These are phyloP conservation scores for Colletotrichum nymphaeae DNA, from an alignment of 2,329 filamentous ascomycete species.

Conservation along the genomic window DNA sequence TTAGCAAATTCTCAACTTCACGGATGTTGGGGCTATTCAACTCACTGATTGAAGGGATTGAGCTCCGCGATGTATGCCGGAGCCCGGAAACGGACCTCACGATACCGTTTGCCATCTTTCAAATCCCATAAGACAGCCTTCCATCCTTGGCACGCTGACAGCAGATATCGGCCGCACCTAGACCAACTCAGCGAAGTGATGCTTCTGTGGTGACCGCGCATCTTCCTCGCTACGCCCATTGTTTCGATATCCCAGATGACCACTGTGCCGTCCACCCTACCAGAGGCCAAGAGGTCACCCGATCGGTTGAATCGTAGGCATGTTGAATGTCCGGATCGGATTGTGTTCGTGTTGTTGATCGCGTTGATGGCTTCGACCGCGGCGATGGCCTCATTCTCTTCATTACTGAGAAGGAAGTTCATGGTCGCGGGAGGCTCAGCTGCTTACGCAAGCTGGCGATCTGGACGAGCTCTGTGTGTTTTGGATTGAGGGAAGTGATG, in stretches of 20 bases:
- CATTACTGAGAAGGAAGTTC: conserved; percentile 71
- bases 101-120: conserved; percentile 73
- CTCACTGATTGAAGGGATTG: conserved; percentile 89
- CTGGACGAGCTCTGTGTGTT: neutral
- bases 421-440: conserved; percentile 47
- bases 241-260: conserved; percentile 98
- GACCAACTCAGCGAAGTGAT: conserved; percentile 98
- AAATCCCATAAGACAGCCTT: conserved; percentile 97
- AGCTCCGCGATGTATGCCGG: conserved; percentile 97
- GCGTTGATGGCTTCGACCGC: conserved; percentile 37
- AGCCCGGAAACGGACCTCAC: conserved; percentile 90
- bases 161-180: conserved; percentile 86
- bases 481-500: neutral
- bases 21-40: neutral
- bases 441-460: neutral
- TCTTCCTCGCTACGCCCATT: conserved; percentile 93
- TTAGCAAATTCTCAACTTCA: neutral
- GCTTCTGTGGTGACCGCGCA: conserved; percentile 91
- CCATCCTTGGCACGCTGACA: conserved; percentile 96
- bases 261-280: conserved; percentile 92
- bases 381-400: conserved; percentile 43
- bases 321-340: conserved; percentile 77
- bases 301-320: conserved; percentile 89
- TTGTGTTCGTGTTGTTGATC: conserved; percentile 81
- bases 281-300: conserved; percentile 94